Base-by-base conservation (phyloP, 2,329 filamentous ascomycete genomes). In the Cladosporium sp. region DNA sequence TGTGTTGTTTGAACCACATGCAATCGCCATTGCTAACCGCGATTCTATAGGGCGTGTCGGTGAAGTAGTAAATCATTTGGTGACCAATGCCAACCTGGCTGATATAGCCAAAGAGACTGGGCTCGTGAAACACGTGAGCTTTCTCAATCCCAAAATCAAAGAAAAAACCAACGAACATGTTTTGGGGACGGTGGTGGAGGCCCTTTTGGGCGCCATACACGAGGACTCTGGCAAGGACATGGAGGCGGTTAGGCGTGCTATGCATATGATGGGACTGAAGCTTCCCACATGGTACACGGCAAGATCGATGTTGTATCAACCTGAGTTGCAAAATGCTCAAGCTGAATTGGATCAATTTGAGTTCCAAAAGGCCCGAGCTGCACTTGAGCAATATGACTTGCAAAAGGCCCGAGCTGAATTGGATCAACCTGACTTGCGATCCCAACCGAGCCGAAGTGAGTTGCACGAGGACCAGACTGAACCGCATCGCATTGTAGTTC, bases 191-290 rank as follows among this genome's bases (percentile, higher is more conserved):
- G 10, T 47, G n/a, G 14, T 68, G 18, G 65, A 68, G 47, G 67
- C 66, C 28, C 30, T 67, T 28, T 54, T 68, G 14, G 67, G 60
- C 28, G 65, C 67, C 49, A 51, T 68, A 15, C 67, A 65, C 24
- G 61, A 67, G 24, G 66, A 67, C 62, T 58, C 44, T 30, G 67
- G 61, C 21, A 62, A 65, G 18, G 55, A 68, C 47, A 44, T 61
- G 12, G 65, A 21, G n/a, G n/a, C 41, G 2, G 41, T 47, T n/a
- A 47, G 41, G 41, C 41, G 41, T 21, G 41, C 41, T 47, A 47
- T 47, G 41, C n/a, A 21, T 47, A 3, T 7, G n/a, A 21, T 47
- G 41, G 41, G 41, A 47, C 41, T 47, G n/a, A 21, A 1, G 41
- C 41, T 47, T 11, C 41, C 41, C n/a, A 5, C 4, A 8, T 47